Base-by-base conservation (phyloP, 1,284 basidiomycete species). In the Tilletia walkeri region DNA sequence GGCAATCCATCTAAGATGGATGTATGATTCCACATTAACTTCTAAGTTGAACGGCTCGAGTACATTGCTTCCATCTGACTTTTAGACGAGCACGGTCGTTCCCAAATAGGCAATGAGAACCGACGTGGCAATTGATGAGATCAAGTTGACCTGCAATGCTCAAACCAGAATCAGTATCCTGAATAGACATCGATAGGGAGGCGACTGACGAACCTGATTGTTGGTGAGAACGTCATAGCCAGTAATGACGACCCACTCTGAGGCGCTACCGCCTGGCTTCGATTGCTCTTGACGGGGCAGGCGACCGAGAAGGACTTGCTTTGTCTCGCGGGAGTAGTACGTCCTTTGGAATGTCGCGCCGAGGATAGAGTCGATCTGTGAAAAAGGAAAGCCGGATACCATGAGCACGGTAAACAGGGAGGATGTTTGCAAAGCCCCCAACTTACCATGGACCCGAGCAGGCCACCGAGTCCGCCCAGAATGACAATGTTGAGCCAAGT, bases 291-390 rank as follows among this genome's bases (percentile, higher is more conserved):
- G 10, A 6, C 67, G 41, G 16, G 72, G 69, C 16, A 68, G 34
- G 6, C 68, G 48, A 6, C 75, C 78, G 12, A 77, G 66, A 36
- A 94, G 86, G 65, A 97, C 87, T 65, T 88, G 86, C 73, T 89
- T 89, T 69, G 87, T 87, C 7, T 86, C 85, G 48, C 84, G 84
- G 9, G 90, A 90, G 84, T 90, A 96, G 24, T 90, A 87, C 1
- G 93, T 94, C 69, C 88, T 86, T 78, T 98, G 95, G 0, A 95
- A 83, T 0, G 92, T 93, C 0, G 94, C 94, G 1, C 95, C 95
- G 12, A 96, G 86, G 2, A 96, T 63, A 0, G 92, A 94, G 82
- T 96, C 94, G 72, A 69, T 48, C 47, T 63, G 36, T 1, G 9
- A 63, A 20, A 20, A 39, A 18, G 18, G 50, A 53, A 18, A 53